Base-by-base conservation (phyloP, 2,329 filamentous ascomycete genomes). In the Ramularia collo-cygni region DNA sequence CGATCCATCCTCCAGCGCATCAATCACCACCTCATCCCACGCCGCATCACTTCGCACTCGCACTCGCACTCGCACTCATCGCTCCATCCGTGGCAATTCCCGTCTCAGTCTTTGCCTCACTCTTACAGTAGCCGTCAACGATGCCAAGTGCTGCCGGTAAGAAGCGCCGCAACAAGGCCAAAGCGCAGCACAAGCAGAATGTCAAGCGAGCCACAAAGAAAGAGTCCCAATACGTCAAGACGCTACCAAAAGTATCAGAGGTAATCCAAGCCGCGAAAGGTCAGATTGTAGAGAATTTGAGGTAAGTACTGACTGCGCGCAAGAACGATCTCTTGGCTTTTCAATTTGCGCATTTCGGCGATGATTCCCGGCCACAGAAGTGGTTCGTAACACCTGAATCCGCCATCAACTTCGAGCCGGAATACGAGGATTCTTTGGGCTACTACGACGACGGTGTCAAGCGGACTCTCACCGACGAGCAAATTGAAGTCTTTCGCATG, bases 401-500 rank as follows among this genome's bases (percentile, higher is more conserved):
- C 16, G 58, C 55, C 10, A 32, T 57, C 36, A 39, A 51, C 21
- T 48, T 46, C 37, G 43, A 43, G 13, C 42, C 59, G 41, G 40
- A 43, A 8, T 24, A 60, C n/a, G 61, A 67, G 43, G 76, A 81
- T 28, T 83, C 67, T 1, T 69, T 95, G 12, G 90, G 88, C 13
- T 90, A 86, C 62, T 96, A 96, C 52, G 64, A 76, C 1, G 89
- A 96, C 57, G 89, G 90, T 3, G 77, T 80, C 46, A 92, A 92
- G 60, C 82, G 90, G 28, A 95, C 88, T 13, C 70, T 96, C 54
- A 95, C 89, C 8, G 85, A 95, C 56, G 85, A 88, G 53, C 85
- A 95, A 67, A 86, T 95, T 52, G 77, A 78, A 38, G 90, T 95
- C 46, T 95, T 95, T 60, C 76, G 89, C 46, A 86, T 93, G 58